phyloP scores from a whole-genome alignment of 768 basidiomycete genomes.

The Sarcodon sp. region DNA sequence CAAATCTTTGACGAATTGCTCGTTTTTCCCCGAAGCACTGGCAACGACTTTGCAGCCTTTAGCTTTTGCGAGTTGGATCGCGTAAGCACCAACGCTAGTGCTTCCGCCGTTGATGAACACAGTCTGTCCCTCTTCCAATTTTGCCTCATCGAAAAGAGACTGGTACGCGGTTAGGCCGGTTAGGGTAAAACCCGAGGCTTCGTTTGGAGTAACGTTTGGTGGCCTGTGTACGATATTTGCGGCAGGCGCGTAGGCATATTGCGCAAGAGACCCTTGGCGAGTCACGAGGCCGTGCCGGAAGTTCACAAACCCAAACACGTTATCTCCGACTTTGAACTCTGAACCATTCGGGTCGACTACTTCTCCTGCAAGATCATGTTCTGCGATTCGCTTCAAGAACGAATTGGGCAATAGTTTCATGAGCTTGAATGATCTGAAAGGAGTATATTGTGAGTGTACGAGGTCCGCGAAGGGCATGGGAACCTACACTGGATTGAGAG shows the following conservation, averaged over 20 bases:
- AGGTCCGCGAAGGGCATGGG: background rate
- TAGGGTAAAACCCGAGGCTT: constrained; percentile 53
- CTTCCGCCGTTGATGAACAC: constrained; percentile 65
- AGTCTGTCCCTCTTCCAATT: constrained; percentile 42
- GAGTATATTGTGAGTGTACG: background rate
- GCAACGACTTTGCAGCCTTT: constrained; percentile 44
- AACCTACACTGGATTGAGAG: constrained; percentile 57
- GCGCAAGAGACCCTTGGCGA: constrained; percentile 41
- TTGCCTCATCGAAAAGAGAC: constrained; percentile 31
- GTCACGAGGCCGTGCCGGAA: constrained; percentile 22
- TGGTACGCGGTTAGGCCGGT: constrained; percentile 48
- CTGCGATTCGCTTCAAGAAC: constrained; percentile 32
- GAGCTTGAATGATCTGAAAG: constrained; percentile 42
- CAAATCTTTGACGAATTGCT: constrained; percentile 36
- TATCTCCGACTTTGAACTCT: constrained; percentile 42
- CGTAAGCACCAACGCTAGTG: constrained; percentile 53
- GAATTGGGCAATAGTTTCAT: constrained; percentile 36
- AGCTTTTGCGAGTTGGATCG: constrained; percentile 62
- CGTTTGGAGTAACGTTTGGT: constrained; percentile 30
- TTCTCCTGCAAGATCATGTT: constrained; percentile 51
- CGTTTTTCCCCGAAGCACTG: constrained; percentile 48
- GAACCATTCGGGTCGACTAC: constrained; percentile 43
- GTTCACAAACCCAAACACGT: constrained; percentile 46
- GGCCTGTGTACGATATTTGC: constrained; percentile 31
- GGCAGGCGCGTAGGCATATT: constrained; percentile 40